These are phyloP conservation scores for Melampsora larici-populina DNA, from an alignment of 1,284 basidiomycete species.

Conservation along the genomic window DNA sequence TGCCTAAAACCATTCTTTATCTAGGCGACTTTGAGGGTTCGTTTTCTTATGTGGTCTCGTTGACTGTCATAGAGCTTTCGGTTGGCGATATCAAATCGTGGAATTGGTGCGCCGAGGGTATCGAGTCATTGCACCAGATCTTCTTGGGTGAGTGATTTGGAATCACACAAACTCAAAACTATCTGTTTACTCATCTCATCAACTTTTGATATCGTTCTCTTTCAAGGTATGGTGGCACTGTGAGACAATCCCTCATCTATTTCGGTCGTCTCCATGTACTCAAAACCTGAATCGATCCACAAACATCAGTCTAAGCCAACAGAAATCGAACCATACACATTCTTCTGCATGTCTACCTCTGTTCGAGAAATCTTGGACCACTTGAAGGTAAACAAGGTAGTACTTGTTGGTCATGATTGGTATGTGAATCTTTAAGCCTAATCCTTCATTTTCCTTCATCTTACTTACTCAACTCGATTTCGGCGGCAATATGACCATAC, in stretches of 20 bases:
- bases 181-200: no score
- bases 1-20: no score
- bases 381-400: conserved; percentile 5
- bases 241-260: conserved; percentile 4
- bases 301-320: conserved; percentile 28
- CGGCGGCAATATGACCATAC: no score
- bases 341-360: conserved; percentile 13
- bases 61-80: conserved; percentile 31
- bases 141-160: conserved; percentile 30
- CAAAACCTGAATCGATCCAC: background rate
- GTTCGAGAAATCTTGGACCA: conserved; percentile 23
- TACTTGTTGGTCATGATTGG: conserved; percentile 38
- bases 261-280: background rate
- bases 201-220: background rate
- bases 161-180: no score
- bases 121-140: conserved; percentile 37
- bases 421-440: no score
- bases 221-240: conserved; percentile 29
- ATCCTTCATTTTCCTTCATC: no score
- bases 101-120: conserved; percentile 10
- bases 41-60: no score
- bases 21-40: no score
- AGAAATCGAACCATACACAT: conserved; percentile 15
- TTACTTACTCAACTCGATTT: no score
- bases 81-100: conserved; percentile 37